Conservation (phyloP, 73 alveolate genomes). For the Paramecium biaurelia region DNA sequence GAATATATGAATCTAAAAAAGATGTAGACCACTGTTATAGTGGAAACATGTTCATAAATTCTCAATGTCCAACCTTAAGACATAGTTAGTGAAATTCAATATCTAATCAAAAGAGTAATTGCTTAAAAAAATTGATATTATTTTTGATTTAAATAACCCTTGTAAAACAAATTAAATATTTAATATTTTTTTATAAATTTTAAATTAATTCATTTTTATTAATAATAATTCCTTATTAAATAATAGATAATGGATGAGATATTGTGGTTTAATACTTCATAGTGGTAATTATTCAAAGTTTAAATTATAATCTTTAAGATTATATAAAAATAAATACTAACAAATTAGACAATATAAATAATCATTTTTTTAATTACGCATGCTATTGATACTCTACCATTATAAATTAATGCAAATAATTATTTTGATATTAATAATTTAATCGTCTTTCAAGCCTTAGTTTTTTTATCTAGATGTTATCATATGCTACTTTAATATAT, state of each 20-base stretch:
- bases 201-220: no score
- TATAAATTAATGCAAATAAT: background rate
- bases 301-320: no score
- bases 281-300: no score
- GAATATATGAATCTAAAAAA: constrained; percentile 22
- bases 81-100: background rate
- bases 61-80: background rate
- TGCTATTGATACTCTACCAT: background rate
- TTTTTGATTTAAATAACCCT: background rate
- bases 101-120: background rate
- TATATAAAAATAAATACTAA: no score
- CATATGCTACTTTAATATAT: background rate
- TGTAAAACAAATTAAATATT: background rate
- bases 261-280: no score
- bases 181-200: no score
- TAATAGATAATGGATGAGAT: no score
- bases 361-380: background rate
- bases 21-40: background rate
- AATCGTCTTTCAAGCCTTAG: background rate
- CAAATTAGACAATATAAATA: background rate
- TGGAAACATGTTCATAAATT: background rate
- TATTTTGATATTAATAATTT: background rate
- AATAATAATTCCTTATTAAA: no score
- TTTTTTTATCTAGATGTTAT: background rate
- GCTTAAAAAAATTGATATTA: background rate